Percentiles rank a stretch among this genome's conserved stretches.
Evolutionary conservation across 2,329 filamentous ascomycete genomes (phyloP).

Genomic region (Neonectria hederae): DNA sequence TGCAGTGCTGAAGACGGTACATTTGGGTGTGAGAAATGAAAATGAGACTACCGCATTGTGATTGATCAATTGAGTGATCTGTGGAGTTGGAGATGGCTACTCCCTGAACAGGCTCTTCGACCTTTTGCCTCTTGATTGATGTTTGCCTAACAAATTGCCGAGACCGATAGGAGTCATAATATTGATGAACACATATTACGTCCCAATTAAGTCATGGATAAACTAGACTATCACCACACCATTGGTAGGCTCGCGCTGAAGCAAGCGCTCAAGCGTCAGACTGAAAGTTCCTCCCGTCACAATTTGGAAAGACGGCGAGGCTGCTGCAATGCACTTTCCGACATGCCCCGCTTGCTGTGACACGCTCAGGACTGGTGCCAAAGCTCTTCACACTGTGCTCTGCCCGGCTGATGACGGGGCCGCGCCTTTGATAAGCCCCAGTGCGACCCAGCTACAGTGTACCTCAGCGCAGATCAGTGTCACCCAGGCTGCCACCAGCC

Average conservation of each 20-base stretch:
- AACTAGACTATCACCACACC: neutral
- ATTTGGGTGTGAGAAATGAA: neutral
- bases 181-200: neutral
- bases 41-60: neutral
- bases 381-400: slow-evolving; percentile 28
- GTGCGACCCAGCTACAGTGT: slow-evolving; percentile 8
- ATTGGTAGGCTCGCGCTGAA: neutral
- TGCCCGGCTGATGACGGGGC: slow-evolving; percentile 5
- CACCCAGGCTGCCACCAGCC: neutral
- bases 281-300: neutral
- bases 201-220: neutral
- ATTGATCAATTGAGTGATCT: slow-evolving; percentile 8
- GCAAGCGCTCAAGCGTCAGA: neutral
- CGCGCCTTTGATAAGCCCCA: slow-evolving; percentile 16
- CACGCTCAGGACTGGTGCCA: slow-evolving; percentile 7
- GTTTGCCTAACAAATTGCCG: neutral
- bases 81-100: slow-evolving; percentile 14
- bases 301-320: neutral
- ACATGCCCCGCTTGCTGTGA: slow-evolving; percentile 39
- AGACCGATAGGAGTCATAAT: neutral
- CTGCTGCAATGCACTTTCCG: slow-evolving; percentile 25
- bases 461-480: neutral
- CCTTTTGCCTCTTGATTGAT: neutral
- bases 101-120: neutral
- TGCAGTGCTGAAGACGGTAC: neutral